Evolutionary conservation across 306 rosid genomes (phyloP).

Genomic region (Myrica gale): DNA sequence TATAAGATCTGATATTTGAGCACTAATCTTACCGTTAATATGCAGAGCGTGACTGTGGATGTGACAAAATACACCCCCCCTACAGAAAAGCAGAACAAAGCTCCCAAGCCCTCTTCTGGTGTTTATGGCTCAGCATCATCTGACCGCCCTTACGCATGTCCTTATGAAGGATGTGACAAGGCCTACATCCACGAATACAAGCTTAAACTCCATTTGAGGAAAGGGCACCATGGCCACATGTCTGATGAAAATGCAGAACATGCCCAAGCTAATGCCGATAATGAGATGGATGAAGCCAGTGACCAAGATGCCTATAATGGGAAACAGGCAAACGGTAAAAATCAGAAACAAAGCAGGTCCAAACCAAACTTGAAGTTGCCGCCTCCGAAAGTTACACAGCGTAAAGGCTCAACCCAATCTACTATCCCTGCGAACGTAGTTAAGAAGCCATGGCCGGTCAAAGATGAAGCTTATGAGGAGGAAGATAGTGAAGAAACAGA

Average conservation of each 20-base stretch:
- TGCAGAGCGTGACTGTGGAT: constrained; percentile 59
- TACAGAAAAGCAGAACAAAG: constrained; percentile 64
- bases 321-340: constrained; percentile 57
- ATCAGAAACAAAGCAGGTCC: constrained; percentile 67
- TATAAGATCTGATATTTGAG: constrained; percentile 8
- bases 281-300: constrained; percentile 87
- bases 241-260: constrained; percentile 66
- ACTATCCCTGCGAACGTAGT: constrained; percentile 40
- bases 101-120: constrained; percentile 58
- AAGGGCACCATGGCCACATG: constrained; percentile 86
- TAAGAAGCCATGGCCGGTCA: constrained; percentile 76
- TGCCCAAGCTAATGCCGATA: constrained; percentile 56
- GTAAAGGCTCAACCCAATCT: constrained; percentile 60
- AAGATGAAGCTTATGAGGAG: constrained; percentile 67
- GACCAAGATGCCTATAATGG: constrained; percentile 76
- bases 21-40: constrained; percentile 19
- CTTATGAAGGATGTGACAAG: constrained; percentile 90
- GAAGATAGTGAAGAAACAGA: constrained; percentile 99
- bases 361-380: constrained; percentile 75
- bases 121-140: constrained; percentile 76
- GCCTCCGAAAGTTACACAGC: constrained; percentile 52
- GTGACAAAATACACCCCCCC: constrained; percentile 67
- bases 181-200: constrained; percentile 94
- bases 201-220: constrained; percentile 85
- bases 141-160: constrained; percentile 90